Base-by-base conservation (phyloP, 2,329 filamentous ascomycete species). In the Colletotrichum salicis region DNA sequence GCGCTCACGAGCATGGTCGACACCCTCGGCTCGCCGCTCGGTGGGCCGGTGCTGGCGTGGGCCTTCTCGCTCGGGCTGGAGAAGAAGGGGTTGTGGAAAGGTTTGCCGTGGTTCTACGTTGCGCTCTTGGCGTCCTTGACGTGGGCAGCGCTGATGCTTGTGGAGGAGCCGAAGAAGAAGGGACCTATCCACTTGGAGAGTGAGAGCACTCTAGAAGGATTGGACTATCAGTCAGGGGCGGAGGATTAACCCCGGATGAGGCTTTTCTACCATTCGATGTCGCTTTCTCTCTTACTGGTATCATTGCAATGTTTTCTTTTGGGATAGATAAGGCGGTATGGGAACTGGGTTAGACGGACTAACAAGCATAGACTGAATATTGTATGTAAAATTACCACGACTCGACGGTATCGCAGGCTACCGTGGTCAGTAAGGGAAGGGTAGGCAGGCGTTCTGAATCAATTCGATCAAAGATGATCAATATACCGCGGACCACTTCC, bases 31-130 rank as follows among this genome's bases (percentile, higher is more conserved):
- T 79, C 81, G 0, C 82, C 84, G 31, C 77, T 83, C 6, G 83
- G 79, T n/a, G 82, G 80, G 0, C 83, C 83, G 0, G 80, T 80
- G 8, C 66, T 84, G 55, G 83, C 83, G 0, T 80, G 79, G 77
- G 80, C 77, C 27, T 85, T 85, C 63, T 79, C 80, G 5, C 64
- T 75, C 13, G 83, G 83, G 0, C 52, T 84, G 73, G 76, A 79
- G 59, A 75, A 64, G 62, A 81, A 79, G 67, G 82, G 82, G 0
- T 22, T 78, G 1, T 82, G 79, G 79, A 82, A 76, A 41, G 83
- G 83, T 0, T 33, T 84, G 67, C 83, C 83, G 5, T 85, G 81
- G 79, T 79, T 83, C 58, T 85, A 84, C 60, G 73, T 84, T 19
- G 77, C 78, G 0, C 70, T 79, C 13, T 72, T 84, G 5, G 80